Evolutionary conservation across 179 eudicot species (phyloP).

Genomic region (Beta macrorhiza): DNA sequence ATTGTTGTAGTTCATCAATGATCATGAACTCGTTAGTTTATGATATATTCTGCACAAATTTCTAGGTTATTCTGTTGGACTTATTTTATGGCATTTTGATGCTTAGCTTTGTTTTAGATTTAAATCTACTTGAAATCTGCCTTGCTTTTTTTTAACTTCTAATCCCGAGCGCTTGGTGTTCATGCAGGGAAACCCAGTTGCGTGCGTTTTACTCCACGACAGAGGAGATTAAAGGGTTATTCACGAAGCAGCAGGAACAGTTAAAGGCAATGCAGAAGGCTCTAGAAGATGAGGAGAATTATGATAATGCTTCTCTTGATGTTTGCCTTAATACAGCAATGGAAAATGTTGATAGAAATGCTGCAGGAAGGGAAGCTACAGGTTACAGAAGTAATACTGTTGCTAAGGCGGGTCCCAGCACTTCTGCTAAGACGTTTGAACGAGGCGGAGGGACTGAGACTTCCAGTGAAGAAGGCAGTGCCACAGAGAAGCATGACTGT

Average conservation of each 20-base stretch:
- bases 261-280: constrained; percentile 92
- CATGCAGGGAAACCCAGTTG: constrained; percentile 81
- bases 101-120: neutral
- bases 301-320: constrained; percentile 64
- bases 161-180: constrained; percentile 23
- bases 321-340: constrained; percentile 35
- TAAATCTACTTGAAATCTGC: neutral
- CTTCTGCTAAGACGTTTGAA: constrained; percentile 35
- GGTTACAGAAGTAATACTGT: constrained; percentile 34
- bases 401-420: constrained; percentile 34
- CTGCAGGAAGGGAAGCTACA: constrained; percentile 33
- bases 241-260: constrained; percentile 93
- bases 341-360: constrained; percentile 27
- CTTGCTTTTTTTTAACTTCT: neutral
- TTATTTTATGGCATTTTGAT: neutral
- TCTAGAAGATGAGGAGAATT: constrained; percentile 89
- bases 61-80: neutral
- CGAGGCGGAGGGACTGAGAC: constrained; percentile 40
- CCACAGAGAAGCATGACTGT: constrained; percentile 90
- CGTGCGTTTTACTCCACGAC: constrained; percentile 96
- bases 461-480: constrained; percentile 56
- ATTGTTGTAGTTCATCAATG: no score
- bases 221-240: constrained; percentile 72
- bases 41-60: neutral
- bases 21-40: neutral